Conservation (phyloP, 2,329 filamentous ascomycete genomes). For the Hysterium pulicare region DNA sequence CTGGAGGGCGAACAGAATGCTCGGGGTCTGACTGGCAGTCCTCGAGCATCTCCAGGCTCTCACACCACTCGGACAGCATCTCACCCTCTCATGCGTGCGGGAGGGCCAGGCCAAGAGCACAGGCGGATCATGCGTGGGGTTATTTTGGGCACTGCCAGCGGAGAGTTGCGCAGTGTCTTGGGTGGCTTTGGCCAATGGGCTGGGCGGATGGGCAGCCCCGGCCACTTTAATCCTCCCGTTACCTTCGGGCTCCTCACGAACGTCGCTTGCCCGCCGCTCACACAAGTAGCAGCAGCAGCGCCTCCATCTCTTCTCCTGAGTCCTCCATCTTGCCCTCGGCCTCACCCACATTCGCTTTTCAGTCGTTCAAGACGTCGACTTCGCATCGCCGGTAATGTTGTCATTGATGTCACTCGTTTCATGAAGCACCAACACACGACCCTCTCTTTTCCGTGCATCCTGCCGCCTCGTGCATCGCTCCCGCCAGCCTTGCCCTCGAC, state of each 20-base stretch:
- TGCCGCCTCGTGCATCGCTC: neutral
- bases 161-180: slow-evolving; percentile 3
- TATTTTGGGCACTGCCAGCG: slow-evolving; percentile 17
- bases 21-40: too few relatives aligned
- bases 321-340: slow-evolving; percentile 10
- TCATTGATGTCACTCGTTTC: slow-evolving; percentile 4
- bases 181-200: slow-evolving; percentile 5
- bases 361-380: too few relatives aligned
- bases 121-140: slow-evolving; percentile 16
- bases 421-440: neutral
- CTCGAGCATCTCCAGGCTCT: too few relatives aligned
- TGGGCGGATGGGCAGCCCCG: neutral
- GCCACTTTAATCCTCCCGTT: slow-evolving; percentile 7
- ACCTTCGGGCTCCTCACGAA: neutral
- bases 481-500: slow-evolving; percentile 5
- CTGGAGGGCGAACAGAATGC: neutral
- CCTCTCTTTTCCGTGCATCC: neutral
- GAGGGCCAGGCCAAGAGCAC: too few relatives aligned
- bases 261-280: neutral
- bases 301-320: slow-evolving; percentile 9
- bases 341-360: slow-evolving; percentile 6
- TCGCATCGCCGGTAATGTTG: slow-evolving; percentile 1
- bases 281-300: slow-evolving; percentile 7
- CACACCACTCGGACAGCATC: too few relatives aligned
- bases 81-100: too few relatives aligned